These are phyloP conservation scores for Aspergillus fumigatiaffinis DNA, from an alignment of 2,329 filamentous ascomycete species.

Conservation along the genomic window DNA sequence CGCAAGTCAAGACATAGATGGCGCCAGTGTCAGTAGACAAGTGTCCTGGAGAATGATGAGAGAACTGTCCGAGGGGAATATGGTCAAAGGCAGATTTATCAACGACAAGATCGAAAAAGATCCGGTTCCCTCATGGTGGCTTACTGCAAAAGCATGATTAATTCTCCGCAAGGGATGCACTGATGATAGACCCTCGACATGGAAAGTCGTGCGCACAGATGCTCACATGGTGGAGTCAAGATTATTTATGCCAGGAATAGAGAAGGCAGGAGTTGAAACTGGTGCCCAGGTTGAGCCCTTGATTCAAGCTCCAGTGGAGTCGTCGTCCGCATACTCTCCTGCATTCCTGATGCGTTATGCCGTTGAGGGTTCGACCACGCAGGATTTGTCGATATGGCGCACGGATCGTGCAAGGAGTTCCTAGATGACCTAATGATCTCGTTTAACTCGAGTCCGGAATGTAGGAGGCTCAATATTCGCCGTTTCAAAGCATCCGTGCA, in stretches of 20 bases:
- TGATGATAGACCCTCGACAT: not conserved
- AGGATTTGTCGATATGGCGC: not conserved
- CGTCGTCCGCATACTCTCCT: not conserved
- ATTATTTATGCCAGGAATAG: not conserved
- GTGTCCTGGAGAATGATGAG: not conserved
- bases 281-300: not conserved
- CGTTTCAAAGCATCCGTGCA: not conserved
- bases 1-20: not conserved
- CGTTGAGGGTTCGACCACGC: not conserved
- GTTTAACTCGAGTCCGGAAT: not conserved
- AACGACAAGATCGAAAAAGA: not conserved
- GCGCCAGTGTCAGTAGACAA: not conserved
- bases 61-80: not conserved
- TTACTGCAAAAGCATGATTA: not conserved
- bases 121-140: not conserved
- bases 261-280: not conserved
- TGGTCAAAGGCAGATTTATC: not conserved
- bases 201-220: not conserved
- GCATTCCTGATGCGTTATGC: not conserved
- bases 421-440: not conserved
- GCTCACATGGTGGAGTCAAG: not conserved
- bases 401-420: not conserved
- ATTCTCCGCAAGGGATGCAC: not conserved
- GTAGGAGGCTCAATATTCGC: not conserved
- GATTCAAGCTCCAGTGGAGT: not conserved